These are phyloP conservation scores for Phytophthora boehmeriae DNA, from an alignment of 352 stramenopile species.

Conservation along the genomic window DNA sequence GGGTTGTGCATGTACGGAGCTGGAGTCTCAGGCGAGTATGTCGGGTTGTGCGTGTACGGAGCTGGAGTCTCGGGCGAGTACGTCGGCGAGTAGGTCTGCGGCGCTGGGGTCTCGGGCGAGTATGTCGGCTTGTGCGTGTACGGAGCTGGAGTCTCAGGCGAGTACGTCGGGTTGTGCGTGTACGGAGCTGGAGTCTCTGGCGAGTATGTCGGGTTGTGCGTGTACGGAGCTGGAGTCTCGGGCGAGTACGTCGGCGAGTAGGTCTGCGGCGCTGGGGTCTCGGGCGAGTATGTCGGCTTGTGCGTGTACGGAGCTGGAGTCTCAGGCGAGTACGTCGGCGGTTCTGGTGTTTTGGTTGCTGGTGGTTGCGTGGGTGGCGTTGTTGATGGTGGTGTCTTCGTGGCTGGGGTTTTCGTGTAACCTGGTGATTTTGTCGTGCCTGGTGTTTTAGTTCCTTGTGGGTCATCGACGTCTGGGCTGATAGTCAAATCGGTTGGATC, in stretches of 20 bases:
- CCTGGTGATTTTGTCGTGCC: conserved; percentile 17
- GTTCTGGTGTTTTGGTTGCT: conserved; percentile 8
- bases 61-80: not conserved
- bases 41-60: not conserved
- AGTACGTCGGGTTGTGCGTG: not conserved
- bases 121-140: not conserved
- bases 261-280: not conserved
- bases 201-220: no score
- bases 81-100: not conserved
- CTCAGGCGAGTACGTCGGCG: conserved; percentile 2
- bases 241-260: not conserved
- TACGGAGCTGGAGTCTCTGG: not conserved
- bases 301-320: not conserved
- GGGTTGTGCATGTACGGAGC: not conserved
- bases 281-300: not conserved
- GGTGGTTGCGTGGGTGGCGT: not conserved
- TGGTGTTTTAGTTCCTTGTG: conserved; percentile 20
- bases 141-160: not conserved
- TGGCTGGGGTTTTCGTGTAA: conserved; percentile 17
- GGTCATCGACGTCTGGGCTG: conserved; percentile 13
- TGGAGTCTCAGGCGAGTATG: not conserved
- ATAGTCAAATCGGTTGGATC: conserved; percentile 18
- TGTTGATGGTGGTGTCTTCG: conserved; percentile 15
- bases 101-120: not conserved
- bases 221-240: not conserved